Base-by-base conservation (phyloP, 345 rosid species). In the Turnera subulata region DNA sequence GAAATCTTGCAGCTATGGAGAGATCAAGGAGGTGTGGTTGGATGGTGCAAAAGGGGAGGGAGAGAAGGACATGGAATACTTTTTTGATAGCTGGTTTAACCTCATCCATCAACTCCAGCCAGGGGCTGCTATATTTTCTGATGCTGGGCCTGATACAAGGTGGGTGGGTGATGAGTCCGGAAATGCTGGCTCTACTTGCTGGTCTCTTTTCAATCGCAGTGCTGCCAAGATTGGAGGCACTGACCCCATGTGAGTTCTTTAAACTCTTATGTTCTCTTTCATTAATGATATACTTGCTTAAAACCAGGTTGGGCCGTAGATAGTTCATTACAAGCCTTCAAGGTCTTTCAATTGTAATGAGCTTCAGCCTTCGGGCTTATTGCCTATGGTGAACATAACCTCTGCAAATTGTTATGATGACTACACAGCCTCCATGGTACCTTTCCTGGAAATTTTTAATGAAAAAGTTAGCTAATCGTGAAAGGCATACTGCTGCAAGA, bases 121-220 rank as follows among this genome's bases (percentile, higher is more conserved):
- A 0, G 63, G 63, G 4, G 88, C 95, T 8, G 84, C 74, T 49
- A 89, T 92, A 14, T 92, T 92, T 68, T 86, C 94, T 0, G 94
- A 92, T 55, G 91, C 86, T 2, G 94, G 95, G 58, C 98, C 97
- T 12, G 89, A 86, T 46, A 70, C 73, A 24, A 65, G 98, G 66
- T 86, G 91, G 91, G 42, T 89, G 18, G 96, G 98, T 2, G 91
- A 92, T 19, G 96, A 92, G 82, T 72, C 70, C 48, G 98, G 95
- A 1, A 19, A 63, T 2, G 88, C 96, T 2, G 79, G 81, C 8
- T 64, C 84, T 6, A 83, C 89, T 49, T 82, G 91, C 75, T 92
- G 98, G 96, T 92, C 98, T 26, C 81, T 79, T 56, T 83, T 83
- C 77, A 84, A 92, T 60, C 61, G 76, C 22, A 89, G 84, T 46